These are phyloP conservation scores for Cordyceps militaris DNA, from an alignment of 2,329 filamentous ascomycete species.

Conservation along the genomic window DNA sequence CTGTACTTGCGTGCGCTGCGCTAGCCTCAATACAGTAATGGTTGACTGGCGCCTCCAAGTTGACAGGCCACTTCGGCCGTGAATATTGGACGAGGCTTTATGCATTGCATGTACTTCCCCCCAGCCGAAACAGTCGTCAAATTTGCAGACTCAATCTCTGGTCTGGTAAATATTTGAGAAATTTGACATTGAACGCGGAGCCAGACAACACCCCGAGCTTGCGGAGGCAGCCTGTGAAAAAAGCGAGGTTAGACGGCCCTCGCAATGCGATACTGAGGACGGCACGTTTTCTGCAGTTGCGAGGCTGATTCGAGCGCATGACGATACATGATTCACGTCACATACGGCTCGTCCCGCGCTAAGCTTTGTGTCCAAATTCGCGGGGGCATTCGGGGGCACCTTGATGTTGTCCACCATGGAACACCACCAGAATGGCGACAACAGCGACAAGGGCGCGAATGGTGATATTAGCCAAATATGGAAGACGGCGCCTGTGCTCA, in stretches of 20 bases:
- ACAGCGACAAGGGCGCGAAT: slow-evolving; percentile 33
- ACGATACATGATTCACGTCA: background rate
- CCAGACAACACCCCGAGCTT: background rate
- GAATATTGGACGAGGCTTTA: background rate
- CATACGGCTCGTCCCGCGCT: background rate
- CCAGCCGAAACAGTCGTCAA: too few species aligned
- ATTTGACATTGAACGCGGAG: too few species aligned
- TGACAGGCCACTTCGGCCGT: background rate
- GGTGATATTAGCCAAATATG: slow-evolving; percentile 39
- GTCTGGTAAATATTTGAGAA: background rate
- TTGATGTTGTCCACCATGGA: background rate
- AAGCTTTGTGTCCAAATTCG: background rate
- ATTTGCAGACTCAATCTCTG: background rate
- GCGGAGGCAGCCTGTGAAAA: background rate
- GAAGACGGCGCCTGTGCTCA: slow-evolving; percentile 64
- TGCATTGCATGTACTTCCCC: background rate
- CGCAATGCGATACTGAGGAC: background rate
- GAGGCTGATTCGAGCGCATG: background rate
- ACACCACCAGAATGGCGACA: background rate
- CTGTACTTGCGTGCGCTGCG: background rate
- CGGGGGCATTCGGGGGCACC: background rate
- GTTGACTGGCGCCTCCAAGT: background rate
- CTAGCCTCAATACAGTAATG: slow-evolving; percentile 3
- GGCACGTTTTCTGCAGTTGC: background rate
- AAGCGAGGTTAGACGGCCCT: background rate